Evolutionary conservation across 2,329 filamentous ascomycete species (phyloP).

Genomic region (Fusarium papillatum): DNA sequence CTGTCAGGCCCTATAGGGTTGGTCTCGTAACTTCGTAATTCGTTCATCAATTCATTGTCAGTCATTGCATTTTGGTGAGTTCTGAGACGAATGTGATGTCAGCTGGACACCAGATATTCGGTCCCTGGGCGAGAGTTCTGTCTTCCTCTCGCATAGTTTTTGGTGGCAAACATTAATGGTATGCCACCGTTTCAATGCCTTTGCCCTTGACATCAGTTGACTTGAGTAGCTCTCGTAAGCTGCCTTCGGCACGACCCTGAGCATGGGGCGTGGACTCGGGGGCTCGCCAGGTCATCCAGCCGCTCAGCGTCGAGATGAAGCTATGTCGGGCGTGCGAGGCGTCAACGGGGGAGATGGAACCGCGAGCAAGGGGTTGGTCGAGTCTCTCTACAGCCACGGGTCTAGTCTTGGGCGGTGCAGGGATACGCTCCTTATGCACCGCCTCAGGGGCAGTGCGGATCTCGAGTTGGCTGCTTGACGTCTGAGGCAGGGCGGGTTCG

Average conservation of each 20-base stretch:
- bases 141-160: constrained; percentile 39
- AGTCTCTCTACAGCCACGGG: constrained; percentile 35
- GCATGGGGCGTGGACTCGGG: constrained; percentile 38
- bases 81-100: background rate
- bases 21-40: constrained; percentile 40
- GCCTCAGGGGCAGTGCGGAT: constrained; percentile 55
- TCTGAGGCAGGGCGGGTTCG: constrained; percentile 69
- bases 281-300: constrained; percentile 62
- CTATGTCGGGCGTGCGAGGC: constrained; percentile 42
- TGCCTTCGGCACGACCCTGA: constrained; percentile 67
- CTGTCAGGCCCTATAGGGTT: constrained; percentile 13
- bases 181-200: constrained; percentile 40
- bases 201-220: constrained; percentile 52
- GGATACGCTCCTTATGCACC: constrained; percentile 37
- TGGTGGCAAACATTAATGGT: constrained; percentile 3
- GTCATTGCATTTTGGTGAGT: constrained; percentile 23
- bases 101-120: background rate
- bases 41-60: constrained; percentile 36
- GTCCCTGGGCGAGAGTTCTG: constrained; percentile 40
- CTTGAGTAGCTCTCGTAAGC: constrained; percentile 66
- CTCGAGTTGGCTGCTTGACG: constrained; percentile 65
- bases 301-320: constrained; percentile 55
- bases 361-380: constrained; percentile 44
- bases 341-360: constrained; percentile 44
- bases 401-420: constrained; percentile 28